Evolutionary conservation across 2,329 filamentous ascomycete species (phyloP).

Genomic region (Apiospora pterosperma): DNA sequence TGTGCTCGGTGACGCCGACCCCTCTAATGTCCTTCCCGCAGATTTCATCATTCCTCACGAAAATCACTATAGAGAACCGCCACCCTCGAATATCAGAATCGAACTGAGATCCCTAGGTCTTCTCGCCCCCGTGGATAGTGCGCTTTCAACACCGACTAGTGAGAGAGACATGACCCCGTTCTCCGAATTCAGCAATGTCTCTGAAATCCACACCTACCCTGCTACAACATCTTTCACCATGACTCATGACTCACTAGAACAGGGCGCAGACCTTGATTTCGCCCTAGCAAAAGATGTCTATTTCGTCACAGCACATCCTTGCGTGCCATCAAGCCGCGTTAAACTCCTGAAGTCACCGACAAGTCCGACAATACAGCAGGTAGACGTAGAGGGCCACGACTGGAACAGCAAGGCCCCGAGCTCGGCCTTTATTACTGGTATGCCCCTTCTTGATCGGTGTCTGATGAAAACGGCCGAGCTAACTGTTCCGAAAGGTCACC

Average conservation of each 20-base stretch:
- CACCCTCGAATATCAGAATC: conserved; percentile 44
- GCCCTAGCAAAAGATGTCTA: conserved; percentile 55
- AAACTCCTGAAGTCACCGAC: conserved; percentile 57
- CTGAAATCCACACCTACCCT: conserved; percentile 34
- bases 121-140: conserved; percentile 38
- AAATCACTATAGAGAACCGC: conserved; percentile 45
- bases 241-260: conserved; percentile 35
- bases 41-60: conserved; percentile 63
- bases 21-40: conserved; percentile 51
- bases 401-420: conserved; percentile 41
- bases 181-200: conserved; percentile 29
- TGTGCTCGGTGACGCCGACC: conserved; percentile 56
- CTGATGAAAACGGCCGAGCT: conserved; percentile 4
- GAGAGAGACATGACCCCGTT: conserved; percentile 36
- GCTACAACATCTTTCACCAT: conserved; percentile 39
- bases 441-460: conserved; percentile 8
- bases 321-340: conserved; percentile 54
- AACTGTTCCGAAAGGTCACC: conserved; percentile 45
- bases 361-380: conserved; percentile 57
- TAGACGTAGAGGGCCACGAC: conserved; percentile 47
- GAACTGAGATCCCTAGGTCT: conserved; percentile 50
- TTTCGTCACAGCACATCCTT: conserved; percentile 66
- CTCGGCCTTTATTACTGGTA: conserved; percentile 46
- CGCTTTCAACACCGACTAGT: conserved; percentile 41
- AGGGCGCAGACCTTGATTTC: conserved; percentile 37